Percentiles rank a stretch among this genome's conserved stretches.
Conservation (phyloP, 2,329 filamentous ascomycete species). For the Chrysosporium queenslandicum region DNA sequence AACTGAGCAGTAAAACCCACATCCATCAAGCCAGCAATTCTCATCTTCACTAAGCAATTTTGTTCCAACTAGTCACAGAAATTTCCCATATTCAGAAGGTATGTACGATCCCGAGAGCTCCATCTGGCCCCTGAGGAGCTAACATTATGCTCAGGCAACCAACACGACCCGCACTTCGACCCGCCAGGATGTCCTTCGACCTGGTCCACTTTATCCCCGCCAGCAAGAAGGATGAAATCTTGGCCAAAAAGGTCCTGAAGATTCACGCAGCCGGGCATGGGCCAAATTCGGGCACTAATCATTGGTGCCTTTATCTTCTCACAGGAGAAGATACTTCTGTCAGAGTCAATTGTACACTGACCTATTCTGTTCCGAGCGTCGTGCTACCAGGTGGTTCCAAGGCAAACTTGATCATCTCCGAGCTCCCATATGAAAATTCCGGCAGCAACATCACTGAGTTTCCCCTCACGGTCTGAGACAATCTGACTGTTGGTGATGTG, state of each 20-base stretch:
- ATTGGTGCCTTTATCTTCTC: conserved; percentile 9
- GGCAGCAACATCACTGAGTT: conserved; percentile 11
- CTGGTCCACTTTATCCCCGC: conserved; percentile 11
- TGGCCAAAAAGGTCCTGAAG: not conserved
- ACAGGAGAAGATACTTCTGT: conserved; percentile 15
- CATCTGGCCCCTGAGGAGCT: too few relatives aligned
- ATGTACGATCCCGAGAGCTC: too few relatives aligned
- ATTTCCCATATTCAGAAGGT: too few relatives aligned
- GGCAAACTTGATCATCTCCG: conserved; percentile 18
- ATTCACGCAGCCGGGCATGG: not conserved
- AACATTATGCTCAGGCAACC: too few relatives aligned
- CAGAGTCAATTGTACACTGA: conserved; percentile 22
- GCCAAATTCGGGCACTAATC: not conserved
- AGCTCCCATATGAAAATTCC: conserved; percentile 4
- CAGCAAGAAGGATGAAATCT: not conserved
- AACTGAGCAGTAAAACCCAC: too few relatives aligned
- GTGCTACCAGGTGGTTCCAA: conserved; percentile 20
- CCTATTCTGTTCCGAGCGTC: conserved; percentile 16
- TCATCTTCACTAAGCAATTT: too few relatives aligned
- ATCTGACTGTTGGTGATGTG: conserved; percentile 12
- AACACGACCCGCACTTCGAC: too few relatives aligned
- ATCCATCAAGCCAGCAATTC: too few relatives aligned
- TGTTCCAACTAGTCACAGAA: too few relatives aligned
- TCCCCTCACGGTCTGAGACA: conserved; percentile 10
- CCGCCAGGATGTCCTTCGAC: too few relatives aligned